Conservation (phyloP, 2,329 filamentous ascomycete species). For the Graphilbum sp. region DNA sequence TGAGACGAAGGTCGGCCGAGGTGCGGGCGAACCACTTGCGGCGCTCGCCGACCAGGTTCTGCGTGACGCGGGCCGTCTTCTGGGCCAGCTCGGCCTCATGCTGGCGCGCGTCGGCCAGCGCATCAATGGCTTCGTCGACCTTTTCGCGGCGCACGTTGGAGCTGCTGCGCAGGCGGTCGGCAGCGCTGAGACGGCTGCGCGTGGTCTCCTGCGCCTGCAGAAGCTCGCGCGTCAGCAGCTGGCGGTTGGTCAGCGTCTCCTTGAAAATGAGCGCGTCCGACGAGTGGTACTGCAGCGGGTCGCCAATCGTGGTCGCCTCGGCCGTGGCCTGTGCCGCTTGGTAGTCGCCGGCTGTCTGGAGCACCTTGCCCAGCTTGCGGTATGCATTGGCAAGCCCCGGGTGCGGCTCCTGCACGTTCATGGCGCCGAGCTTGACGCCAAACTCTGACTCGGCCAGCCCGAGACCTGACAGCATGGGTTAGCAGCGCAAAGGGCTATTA, state of each 20-base stretch:
- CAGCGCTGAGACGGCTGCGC: conserved; percentile 66
- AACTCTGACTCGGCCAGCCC: conserved; percentile 87
- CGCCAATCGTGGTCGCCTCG: conserved; percentile 85
- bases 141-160: conserved; percentile 84
- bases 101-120: conserved; percentile 72
- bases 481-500: too few species aligned
- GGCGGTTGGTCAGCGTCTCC: conserved; percentile 91
- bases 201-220: conserved; percentile 79
- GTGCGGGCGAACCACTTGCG: conserved; percentile 84
- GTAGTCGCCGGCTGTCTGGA: conserved; percentile 87
- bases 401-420: conserved; percentile 84
- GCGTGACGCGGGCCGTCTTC: conserved; percentile 79
- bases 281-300: conserved; percentile 88
- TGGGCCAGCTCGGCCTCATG: conserved; percentile 67
- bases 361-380: conserved; percentile 82
- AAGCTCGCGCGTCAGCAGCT: conserved; percentile 87
- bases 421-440: conserved; percentile 71
- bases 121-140: conserved; percentile 89
- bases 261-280: conserved; percentile 96
- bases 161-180: conserved; percentile 68
- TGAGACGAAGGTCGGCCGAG: conserved; percentile 62
- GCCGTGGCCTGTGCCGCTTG: conserved; percentile 94
- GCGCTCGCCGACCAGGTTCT: conserved; percentile 76
- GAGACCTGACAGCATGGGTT: conserved; percentile 50
- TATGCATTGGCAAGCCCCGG: conserved; percentile 77